Evolutionary conservation across 2,329 filamentous ascomycete species (phyloP), one percentile per base, ranked within the genome.

Genomic region (Akanthomyces uredinophilus): DNA sequence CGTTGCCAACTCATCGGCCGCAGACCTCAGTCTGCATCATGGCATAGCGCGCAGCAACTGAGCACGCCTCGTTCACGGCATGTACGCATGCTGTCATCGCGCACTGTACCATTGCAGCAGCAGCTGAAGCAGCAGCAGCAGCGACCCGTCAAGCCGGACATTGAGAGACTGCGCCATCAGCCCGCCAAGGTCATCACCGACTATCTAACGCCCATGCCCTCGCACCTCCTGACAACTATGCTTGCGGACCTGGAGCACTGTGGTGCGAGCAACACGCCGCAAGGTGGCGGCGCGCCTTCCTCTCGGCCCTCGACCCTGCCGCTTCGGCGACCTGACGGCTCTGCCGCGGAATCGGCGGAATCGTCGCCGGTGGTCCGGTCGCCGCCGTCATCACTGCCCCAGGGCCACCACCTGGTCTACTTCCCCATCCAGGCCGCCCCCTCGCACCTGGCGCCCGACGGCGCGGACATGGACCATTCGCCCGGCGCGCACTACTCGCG

Each of bases 321-420:
- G 13, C 27, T 18, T 29, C 46, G 20, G 35, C 20, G 46, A 39
- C 37, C 35, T 37, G 16, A 5, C 13, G 1, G 27, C 27, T 29
- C 27, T 29, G 27, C 20, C 4, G 35, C 16, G 14, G 46, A 37
- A 32, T 41, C 60, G 2, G 27, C 27, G 27, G 27, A 29, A 29
- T 61, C 64, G 32, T 35, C 65, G 14, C 65, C 69, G 3, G 44
- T 16, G 5, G 57, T 67, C 57, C 55, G 66, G 5, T 66, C 66
- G 3, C 72, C 72, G n/a, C 61, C 71, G 1, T 50, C n/a, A 5
- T 51, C 72, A 4, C 75, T 89, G 7, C 86, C 88, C 0, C 80
- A 84, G 35, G 90, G 88, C 41, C 88, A 96, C 72, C 92, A 97
- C 73, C 81, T 96, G 41, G 86, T 94, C 66, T 96, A 96, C 78